phyloP scores from a whole-genome alignment of 1,284 basidiomycete species.

The Tausonia pullulans region DNA sequence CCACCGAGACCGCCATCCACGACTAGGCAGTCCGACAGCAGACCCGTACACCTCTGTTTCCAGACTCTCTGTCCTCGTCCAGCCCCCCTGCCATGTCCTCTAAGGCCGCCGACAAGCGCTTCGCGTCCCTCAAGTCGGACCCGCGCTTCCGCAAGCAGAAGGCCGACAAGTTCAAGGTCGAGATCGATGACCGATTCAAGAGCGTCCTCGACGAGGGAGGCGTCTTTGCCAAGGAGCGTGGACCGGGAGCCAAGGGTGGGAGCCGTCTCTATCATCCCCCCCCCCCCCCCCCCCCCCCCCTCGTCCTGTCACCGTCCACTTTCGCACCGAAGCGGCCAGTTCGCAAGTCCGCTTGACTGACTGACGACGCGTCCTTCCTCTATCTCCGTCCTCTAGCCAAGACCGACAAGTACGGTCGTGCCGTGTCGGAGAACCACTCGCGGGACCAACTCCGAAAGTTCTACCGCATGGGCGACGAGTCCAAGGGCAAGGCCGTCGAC shows the following conservation, averaged over 20 bases:
- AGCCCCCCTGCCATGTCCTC: too few relatives aligned
- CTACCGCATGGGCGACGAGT: slow-evolving; percentile 50
- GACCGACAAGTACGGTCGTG: slow-evolving; percentile 87
- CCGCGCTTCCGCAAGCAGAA: slow-evolving; percentile 82
- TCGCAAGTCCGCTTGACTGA: slow-evolving; percentile 17
- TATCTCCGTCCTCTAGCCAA: slow-evolving; percentile 35
- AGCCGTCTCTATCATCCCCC: not conserved
- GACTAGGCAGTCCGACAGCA: too few relatives aligned
- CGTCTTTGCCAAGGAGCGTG: slow-evolving; percentile 30
- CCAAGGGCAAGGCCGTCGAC: slow-evolving; percentile 26
- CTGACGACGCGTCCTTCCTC: not conserved
- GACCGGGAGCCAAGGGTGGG: slow-evolving; percentile 35
- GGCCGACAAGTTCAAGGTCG: slow-evolving; percentile 68
- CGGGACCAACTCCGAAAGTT: slow-evolving; percentile 68
- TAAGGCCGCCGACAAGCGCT: slow-evolving; percentile 39
- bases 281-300: too few relatives aligned
- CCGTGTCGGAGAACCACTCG: slow-evolving; percentile 54
- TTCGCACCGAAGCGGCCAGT: slow-evolving; percentile 7
- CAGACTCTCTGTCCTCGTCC: too few relatives aligned
- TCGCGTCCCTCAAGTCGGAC: slow-evolving; percentile 76
- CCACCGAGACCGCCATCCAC: too few relatives aligned
- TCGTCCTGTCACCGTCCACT: slow-evolving; percentile 8
- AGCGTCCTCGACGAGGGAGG: slow-evolving; percentile 50
- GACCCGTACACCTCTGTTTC: too few relatives aligned
- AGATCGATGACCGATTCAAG: slow-evolving; percentile 91